A percentile compares a stretch with the other conserved stretches of the same genome.
Evolutionary conservation across 805 yeast genomes (phyloP).

Genomic region (Brettanomyces bruxellensis): DNA sequence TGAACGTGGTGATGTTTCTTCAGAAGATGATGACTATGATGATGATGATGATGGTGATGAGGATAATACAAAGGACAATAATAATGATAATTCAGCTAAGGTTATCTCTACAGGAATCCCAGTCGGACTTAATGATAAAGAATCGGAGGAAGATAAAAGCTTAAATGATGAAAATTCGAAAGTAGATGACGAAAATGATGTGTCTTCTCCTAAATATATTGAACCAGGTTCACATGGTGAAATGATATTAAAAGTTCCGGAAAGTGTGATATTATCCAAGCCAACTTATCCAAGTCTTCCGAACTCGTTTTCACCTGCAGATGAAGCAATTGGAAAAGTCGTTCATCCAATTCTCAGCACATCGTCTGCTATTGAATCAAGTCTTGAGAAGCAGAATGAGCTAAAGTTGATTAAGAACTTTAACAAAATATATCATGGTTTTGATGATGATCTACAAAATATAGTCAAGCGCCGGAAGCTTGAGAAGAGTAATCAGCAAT

Average conservation of each 20-base stretch:
- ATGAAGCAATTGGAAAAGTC: conserved; percentile 25
- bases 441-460: conserved; percentile 71
- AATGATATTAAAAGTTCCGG: conserved; percentile 10
- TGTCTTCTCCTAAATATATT: neutral
- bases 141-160: conserved; percentile 7
- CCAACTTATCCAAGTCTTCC: conserved; percentile 21
- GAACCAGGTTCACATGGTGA: conserved; percentile 8
- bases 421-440: conserved; percentile 65
- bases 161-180: neutral
- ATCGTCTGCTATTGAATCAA: conserved; percentile 31
- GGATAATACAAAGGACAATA: conserved; percentile 20
- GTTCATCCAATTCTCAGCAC: conserved; percentile 28
- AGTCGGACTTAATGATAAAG: neutral
- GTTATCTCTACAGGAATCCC: conserved; percentile 9
- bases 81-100: conserved; percentile 25
- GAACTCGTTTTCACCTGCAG: conserved; percentile 15
- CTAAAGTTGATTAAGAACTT: conserved; percentile 46
- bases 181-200: neutral
- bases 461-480: conserved; percentile 65
- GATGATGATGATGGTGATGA: conserved; percentile 2
- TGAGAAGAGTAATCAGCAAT: conserved; percentile 70
- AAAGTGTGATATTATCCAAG: conserved; percentile 15
- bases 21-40: neutral
- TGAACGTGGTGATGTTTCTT: neutral
- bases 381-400: conserved; percentile 30